Base-by-base conservation (phyloP, 352 stramenopile genomes). In the Phytopythium litorale region DNA sequence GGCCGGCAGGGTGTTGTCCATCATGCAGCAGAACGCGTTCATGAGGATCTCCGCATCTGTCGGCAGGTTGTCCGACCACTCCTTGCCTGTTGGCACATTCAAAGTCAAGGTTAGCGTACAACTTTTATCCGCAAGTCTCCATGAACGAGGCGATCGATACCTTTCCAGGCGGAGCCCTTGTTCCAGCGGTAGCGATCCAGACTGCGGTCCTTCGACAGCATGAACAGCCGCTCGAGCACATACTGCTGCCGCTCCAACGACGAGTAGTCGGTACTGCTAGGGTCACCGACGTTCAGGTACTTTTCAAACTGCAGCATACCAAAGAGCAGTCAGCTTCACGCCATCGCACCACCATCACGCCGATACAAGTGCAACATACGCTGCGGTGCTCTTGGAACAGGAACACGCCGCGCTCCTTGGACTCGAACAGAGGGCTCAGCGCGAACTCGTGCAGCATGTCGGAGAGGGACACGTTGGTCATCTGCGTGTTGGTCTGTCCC, bases 11-110 rank as follows among this genome's bases (percentile, higher is more conserved):
- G 91, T 82, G 64, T 95, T 92, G 73, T 95, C 86, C 75, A 95
- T 81, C 75, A 95, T 83, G 62, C 84, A 92, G 67, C 84, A 93
- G 45, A 95, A 92, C 23, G 88, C 81, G 65, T 95, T 95, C 84
- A 95, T 92, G 21, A 95, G 55, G 61, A 95, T 91, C 64, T 95
- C 86, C 9, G 84, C 77, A 45, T 95, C 86, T 33, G 86, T 86
- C 33, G 86, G 86, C 54, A 95, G 60, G 56, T 64, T 79, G 52
- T 93, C 84, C 19, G 77, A 85, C 86, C 86, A 95, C 53, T 90
- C 78, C 65, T 95, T 95, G 42, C 86, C 78, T 78, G 38, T 7
- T 57, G 18, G 9, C 40, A 21, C 16, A 21, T 18, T 11, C 23
- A 30, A 21, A 15, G 15, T 7, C 1, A 60, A 8, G 30, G 23